Evolutionary conservation across 78 protist species (phyloP).

Genomic region (Dictyostelium capitatum): DNA sequence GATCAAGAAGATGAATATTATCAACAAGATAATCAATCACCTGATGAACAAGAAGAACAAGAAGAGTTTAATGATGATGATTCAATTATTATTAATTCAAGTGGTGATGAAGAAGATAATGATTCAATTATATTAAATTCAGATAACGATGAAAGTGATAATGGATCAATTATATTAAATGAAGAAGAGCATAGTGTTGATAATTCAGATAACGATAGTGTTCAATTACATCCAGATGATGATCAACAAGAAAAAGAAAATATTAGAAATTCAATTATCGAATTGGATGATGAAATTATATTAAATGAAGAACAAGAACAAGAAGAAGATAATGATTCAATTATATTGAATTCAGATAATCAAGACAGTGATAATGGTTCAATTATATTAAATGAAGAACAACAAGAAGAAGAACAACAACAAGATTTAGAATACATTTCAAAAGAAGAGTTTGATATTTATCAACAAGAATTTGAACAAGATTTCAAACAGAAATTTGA

Average conservation of each 20-base stretch:
- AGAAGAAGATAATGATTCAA: constrained; percentile 1
- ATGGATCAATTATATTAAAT: background rate
- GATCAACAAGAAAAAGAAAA: constrained; percentile 40
- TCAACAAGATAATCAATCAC: background rate
- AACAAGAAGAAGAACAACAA: background rate
- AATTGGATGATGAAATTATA: constrained; percentile 12
- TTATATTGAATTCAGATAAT: background rate
- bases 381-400: background rate
- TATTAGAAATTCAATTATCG: constrained; percentile 17
- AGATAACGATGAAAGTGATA: background rate
- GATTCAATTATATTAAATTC: constrained; percentile 15
- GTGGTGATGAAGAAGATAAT: constrained; percentile 11
- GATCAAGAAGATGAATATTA: background rate
- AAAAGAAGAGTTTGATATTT: constrained; percentile 25
- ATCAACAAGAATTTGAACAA: constrained; percentile 29
- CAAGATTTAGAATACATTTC: background rate
- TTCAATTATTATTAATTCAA: background rate
- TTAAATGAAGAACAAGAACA: background rate
- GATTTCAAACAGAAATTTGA: constrained; percentile 3
- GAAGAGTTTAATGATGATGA: constrained; percentile 21
- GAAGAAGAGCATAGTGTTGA: background rate
- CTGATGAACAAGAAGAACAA: background rate
- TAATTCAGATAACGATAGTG: constrained; percentile 5
- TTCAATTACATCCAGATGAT: constrained; percentile 15
- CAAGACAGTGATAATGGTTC: background rate